Base-by-base conservation (phyloP, 2,329 filamentous ascomycete genomes). In the Alternaria sp. region DNA sequence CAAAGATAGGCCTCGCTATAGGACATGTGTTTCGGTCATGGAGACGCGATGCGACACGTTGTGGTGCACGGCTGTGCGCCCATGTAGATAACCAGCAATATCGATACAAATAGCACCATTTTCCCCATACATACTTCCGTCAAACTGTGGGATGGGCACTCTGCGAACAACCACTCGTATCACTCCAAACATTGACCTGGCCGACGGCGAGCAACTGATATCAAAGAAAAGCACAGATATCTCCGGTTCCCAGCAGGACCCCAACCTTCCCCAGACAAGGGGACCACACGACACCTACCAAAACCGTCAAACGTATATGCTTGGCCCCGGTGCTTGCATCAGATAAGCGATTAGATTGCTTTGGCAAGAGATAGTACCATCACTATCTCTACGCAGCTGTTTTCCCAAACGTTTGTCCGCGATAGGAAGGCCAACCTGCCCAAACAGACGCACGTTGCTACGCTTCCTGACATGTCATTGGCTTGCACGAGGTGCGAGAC, bases 361-460 rank as follows among this genome's bases (percentile, higher is more conserved):
- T 34, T 41, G 51, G 34, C 56, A 33, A 34, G 39, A 34, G 51
- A 55, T 55, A 51, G 44, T 44, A 50, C 45, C 24, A 48, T 21
- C n/a, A 21, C 51, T 65, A 63, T 63, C 61, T 56, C 11, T 66
- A 40, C 37, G 17, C 17, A 17, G 17, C 17, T 44, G 26, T 23
- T 14, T 42, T 23, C 23, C 23, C 10, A 33, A 17, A 9, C 28
- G 68, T 66, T 71, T 62, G 54, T 67, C 72, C 69, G 51, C 65
- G 72, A 76, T 77, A 77, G 74, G 74, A 75, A 76, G 55, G 42
- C 44, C 55, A 49, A 14, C 13, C 37, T 53, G 70, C 42, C 51
- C 48, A 56, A 36, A 37, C 13, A 34, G 31, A 45, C 28, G 34
- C 45, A 50, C 36, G 26, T 34, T 50, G 8, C 21, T 28, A 11